Conservation (phyloP, 1,284 basidiomycete genomes). For the Cutaneotrichosporon spelunceum region DNA sequence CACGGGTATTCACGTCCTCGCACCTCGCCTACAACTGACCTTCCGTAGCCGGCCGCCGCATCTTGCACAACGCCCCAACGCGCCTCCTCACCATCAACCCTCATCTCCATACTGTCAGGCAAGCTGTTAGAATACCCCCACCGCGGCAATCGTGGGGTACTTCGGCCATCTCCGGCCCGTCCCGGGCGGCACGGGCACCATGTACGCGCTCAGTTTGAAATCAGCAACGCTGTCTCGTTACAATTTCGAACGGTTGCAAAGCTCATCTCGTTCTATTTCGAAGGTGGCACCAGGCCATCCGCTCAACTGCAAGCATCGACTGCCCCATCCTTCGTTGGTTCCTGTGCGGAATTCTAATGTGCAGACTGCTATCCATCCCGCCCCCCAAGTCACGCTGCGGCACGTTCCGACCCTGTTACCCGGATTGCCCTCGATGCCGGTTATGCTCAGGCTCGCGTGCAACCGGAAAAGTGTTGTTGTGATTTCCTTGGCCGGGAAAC, state of each 20-base stretch:
- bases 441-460: neutral
- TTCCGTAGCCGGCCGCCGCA: neutral
- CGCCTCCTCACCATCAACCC: neutral
- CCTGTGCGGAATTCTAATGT: too few relatives aligned
- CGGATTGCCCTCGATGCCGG: neutral
- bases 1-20: slow-evolving; percentile 1
- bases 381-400: too few relatives aligned
- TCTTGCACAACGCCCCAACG: neutral
- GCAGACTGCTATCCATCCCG: too few relatives aligned
- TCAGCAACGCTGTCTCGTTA: too few relatives aligned
- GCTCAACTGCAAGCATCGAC: too few relatives aligned
- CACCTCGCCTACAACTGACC: neutral
- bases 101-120: neutral
- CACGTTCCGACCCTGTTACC: neutral
- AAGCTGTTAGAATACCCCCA: neutral
- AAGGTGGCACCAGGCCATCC: too few relatives aligned
- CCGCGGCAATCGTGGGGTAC: neutral
- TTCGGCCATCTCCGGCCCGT: neutral
- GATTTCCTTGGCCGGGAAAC: neutral
- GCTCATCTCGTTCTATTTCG: too few relatives aligned
- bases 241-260: too few relatives aligned
- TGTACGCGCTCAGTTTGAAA: neutral
- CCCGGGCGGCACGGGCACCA: neutral
- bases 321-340: too few relatives aligned
- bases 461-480: neutral